Conservation (phyloP, 129 eudicot species). For the Kitagawia praeruptora region DNA sequence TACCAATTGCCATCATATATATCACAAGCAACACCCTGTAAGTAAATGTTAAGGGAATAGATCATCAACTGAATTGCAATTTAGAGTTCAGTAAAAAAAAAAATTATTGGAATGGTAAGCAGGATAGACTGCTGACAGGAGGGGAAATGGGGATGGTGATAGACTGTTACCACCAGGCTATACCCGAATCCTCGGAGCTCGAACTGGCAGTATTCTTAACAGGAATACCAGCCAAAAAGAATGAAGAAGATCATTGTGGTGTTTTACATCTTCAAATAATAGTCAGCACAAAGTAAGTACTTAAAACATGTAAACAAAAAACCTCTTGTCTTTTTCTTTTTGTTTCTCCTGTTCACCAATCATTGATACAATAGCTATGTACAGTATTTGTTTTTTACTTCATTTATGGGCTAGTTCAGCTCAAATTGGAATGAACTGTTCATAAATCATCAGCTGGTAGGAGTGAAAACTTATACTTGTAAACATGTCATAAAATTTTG, state of each 20-base stretch:
- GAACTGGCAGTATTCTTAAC: not conserved
- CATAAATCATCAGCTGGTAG: not conserved
- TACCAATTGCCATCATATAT: conserved; percentile 39
- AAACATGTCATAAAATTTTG: not conserved
- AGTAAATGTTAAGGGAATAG: not conserved
- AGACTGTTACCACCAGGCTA: too few relatives aligned
- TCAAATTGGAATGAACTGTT: not conserved
- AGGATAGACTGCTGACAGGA: too few relatives aligned
- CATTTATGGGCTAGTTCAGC: not conserved
- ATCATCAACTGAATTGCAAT: not conserved
- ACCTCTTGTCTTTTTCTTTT: not conserved
- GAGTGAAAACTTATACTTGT: not conserved
- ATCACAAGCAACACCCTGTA: conserved; percentile 46
- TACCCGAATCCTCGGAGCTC: too few relatives aligned
- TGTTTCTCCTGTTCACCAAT: not conserved
- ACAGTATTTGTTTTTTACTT: not conserved
- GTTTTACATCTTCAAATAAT: not conserved
- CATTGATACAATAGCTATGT: not conserved
- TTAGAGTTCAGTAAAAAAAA: not conserved
- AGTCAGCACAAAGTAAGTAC: not conserved
- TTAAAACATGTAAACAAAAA: not conserved
- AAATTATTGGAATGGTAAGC: too few relatives aligned
- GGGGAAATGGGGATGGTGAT: too few relatives aligned
- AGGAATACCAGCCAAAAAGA: not conserved
- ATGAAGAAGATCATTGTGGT: not conserved